A percentile compares a stretch with the other conserved stretches of the same genome.
phyloP scores from a whole-genome alignment of 495 filamentous ascomycete species.

The Hypomontagnella monticulosa region DNA sequence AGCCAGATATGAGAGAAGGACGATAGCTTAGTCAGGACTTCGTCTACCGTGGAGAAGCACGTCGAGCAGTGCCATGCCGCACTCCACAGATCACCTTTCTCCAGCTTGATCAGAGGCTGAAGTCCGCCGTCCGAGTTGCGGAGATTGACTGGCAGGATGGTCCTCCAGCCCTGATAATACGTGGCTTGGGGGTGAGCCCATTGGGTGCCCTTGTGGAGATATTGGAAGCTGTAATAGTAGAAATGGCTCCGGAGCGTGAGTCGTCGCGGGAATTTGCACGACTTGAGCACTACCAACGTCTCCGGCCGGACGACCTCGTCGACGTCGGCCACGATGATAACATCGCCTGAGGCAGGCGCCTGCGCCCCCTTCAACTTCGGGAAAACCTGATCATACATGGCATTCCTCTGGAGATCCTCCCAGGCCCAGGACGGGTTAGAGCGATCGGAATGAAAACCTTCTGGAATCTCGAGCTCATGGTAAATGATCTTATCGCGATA shows the following conservation, averaged over 20 bases:
- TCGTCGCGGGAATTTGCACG: slow-evolving; percentile 61
- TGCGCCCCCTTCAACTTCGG: slow-evolving; percentile 48
- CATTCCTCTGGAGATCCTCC: slow-evolving; percentile 63
- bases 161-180: slow-evolving; percentile 57
- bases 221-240: slow-evolving; percentile 69
- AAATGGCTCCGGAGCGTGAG: slow-evolving; percentile 62
- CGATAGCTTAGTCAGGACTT: slow-evolving; percentile 62
- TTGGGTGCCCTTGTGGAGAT: slow-evolving; percentile 57
- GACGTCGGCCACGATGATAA: slow-evolving; percentile 59
- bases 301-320: slow-evolving; percentile 63
- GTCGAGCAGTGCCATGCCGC: slow-evolving; percentile 66
- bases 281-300: slow-evolving; percentile 54
- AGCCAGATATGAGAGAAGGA: slow-evolving; percentile 60
- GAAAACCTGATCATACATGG: slow-evolving; percentile 61
- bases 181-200: slow-evolving; percentile 68
- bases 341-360: slow-evolving; percentile 50
- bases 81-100: slow-evolving; percentile 54
- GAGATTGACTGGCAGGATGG: slow-evolving; percentile 59
- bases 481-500: slow-evolving; percentile 65
- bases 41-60: slow-evolving; percentile 61
- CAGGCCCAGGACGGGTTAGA: slow-evolving; percentile 53
- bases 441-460: slow-evolving; percentile 44
- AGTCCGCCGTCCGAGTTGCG: slow-evolving; percentile 54
- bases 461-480: slow-evolving; percentile 59
- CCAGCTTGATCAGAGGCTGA: slow-evolving; percentile 45